phyloP scores from a whole-genome alignment of 1,284 basidiomycete species.

The Mycosarcoma mackinlayi region DNA sequence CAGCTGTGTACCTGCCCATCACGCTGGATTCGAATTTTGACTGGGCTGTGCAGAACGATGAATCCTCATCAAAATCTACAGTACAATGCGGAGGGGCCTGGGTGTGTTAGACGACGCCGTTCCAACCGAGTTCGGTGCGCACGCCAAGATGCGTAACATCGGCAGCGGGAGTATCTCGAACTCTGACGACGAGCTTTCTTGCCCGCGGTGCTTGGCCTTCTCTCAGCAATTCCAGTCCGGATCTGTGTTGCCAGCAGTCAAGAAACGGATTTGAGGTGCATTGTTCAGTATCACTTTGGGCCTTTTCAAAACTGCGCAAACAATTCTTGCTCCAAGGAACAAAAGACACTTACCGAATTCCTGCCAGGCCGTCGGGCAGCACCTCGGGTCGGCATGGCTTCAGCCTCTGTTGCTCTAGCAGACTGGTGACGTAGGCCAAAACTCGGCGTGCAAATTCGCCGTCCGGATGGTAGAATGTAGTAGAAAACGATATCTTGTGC shows the following conservation, averaged over 20 bases:
- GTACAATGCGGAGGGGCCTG: too few species aligned
- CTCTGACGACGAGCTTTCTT: slow-evolving; percentile 52
- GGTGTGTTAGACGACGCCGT: slow-evolving; percentile 46
- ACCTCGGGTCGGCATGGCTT: slow-evolving; percentile 42
- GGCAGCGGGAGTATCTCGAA: slow-evolving; percentile 53
- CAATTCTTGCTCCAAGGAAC: too few species aligned
- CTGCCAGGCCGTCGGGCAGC: slow-evolving; percentile 55
- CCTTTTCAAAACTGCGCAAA: too few species aligned
- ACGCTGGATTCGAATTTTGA: too few species aligned
- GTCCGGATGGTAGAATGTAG: slow-evolving; percentile 56
- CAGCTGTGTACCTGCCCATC: too few species aligned
- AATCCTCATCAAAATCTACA: too few species aligned
- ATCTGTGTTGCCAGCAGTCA: slow-evolving; percentile 9
- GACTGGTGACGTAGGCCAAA: slow-evolving; percentile 14
- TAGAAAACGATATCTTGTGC: slow-evolving; percentile 60
- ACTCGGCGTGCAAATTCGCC: slow-evolving; percentile 24
- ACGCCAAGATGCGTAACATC: slow-evolving; percentile 57
- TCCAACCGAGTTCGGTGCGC: slow-evolving; percentile 55
- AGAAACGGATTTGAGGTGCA: background rate
- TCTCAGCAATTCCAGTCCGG: slow-evolving; percentile 51
- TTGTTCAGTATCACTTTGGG: too few species aligned
- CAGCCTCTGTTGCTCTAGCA: slow-evolving; percentile 26
- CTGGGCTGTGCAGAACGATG: too few species aligned
- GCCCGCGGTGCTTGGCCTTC: slow-evolving; percentile 57
- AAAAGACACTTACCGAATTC: slow-evolving; percentile 42